Evolutionary conservation across 495 filamentous ascomycete genomes (phyloP), one percentile per base, ranked within the genome.

Genomic region (Aspergillus heteromorphus): DNA sequence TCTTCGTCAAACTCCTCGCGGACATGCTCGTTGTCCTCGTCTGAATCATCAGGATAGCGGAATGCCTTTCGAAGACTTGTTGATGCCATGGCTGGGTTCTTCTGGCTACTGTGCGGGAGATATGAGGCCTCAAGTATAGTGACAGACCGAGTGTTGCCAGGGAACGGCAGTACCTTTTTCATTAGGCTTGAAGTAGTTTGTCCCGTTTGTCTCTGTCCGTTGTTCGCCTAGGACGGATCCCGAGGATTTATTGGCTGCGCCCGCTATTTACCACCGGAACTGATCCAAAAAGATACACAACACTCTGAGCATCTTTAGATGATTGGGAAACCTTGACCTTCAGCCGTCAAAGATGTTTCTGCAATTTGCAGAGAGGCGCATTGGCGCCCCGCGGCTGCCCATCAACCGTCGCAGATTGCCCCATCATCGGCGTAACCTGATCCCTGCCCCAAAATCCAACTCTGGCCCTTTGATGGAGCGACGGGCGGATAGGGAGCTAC

Each of bases 401-500:
- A 49, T 16, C 13, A 49, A 45, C 17, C 53, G 43, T 17, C 42
- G 47, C 27, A 63, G 48, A 51, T 54, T 49, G 31, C 51, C 42
- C 31, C 19, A 58, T 30, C 61, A 55, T n/a, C 75, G 69, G 40
- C 74, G 76, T 54, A 79, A 68, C 20, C 54, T 79, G 40, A 78
- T 79, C 45, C 73, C 78, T 13, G 72, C 78, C 11, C 78, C 78
- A 6, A 61, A 54, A 16, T 67, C 74, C 21, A 72, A 72, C 51
- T 68, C 74, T 10, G 88, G 88, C 6, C 89, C 88, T 45, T 73
- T 96, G 57, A 82, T 92, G 78, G 83, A 86, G 61, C 84, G 91
- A 57, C 83, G 91, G 53, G 70, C 86, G 55, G 90, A 95, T 70
- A 84, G 91, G 53, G 88, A 87, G 54, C 81, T 96, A 6, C 91